Base-by-base conservation (phyloP, 2,329 filamentous ascomycete species). In the Daldinia sp. region DNA sequence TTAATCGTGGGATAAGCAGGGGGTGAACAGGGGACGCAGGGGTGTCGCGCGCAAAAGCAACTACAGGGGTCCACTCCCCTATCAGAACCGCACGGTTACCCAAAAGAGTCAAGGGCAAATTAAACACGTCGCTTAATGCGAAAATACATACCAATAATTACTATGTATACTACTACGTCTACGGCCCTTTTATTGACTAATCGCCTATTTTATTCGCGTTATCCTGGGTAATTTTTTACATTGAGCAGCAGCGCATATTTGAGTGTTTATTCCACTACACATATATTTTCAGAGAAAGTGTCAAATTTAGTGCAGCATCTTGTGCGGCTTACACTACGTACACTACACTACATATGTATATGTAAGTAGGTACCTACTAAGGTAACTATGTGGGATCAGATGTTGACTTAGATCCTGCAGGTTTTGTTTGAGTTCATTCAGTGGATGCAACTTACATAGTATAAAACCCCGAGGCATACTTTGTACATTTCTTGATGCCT, bases 51-150 rank as follows among this genome's bases (percentile, higher is more conserved):
- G 63, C 61, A 68, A 63, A 46, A 57, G 59, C 55, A 62, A 56
- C 42, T 65, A 37, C 68, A 65, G 59, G 60, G 65, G 48, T 57
- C 33, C 13, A 62, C 56, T 55, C 46, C 58, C 68, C 68, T 65
- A 68, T 65, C 60, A 65, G 46, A 57, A 37, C 67, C 55, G 5
- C 20, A 61, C 23, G 37, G 35, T 48, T 65, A 61, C 70, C 57
- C 13, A 56, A 63, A 57, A 59, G 65, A 75, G 77, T 74, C 69
- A 70, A 72, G 72, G 48, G 72, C 75, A 80, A 81, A 81, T 79
- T 77, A 78, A 78, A 77, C 78, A 78, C 78, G 74, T 78, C 74
- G 69, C 63, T 73, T 73, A 73, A 67, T 60, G 64, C 44, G 30
- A 54, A 62, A 58, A 64, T 55, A 54, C 33, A 35, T 59, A 35